Conservation (phyloP, 202 grass and related monocot species). For the Zizania palustris region DNA sequence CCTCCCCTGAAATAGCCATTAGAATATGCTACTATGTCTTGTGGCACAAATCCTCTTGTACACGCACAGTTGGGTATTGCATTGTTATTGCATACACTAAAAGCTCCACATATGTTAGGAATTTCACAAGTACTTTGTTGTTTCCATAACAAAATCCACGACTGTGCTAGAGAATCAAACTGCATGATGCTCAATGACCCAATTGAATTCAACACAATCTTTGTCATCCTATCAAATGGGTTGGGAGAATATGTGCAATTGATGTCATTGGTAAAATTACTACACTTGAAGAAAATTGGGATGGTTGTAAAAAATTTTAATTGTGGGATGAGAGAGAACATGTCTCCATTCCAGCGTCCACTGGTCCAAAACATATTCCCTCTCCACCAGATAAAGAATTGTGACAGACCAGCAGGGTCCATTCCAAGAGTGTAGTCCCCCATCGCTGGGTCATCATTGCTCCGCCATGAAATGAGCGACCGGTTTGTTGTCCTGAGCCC, state of each 20-base stretch:
- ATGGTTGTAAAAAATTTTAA: neutral
- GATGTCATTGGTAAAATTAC: slow-evolving; percentile 13
- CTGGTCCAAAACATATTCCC: neutral
- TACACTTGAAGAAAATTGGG: slow-evolving; percentile 36
- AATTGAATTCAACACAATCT: slow-evolving; percentile 30
- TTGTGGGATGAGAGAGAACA: neutral
- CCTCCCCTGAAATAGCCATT: slow-evolving; percentile 9
- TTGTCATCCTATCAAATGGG: neutral
- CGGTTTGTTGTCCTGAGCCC: slow-evolving; percentile 7
- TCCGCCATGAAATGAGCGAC: slow-evolving; percentile 53
- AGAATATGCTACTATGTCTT: neutral
- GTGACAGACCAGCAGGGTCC: neutral
- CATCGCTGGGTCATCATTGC: slow-evolving; percentile 35
- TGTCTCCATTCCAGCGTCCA: neutral
- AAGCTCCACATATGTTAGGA: slow-evolving; percentile 40
- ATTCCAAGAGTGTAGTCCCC: slow-evolving; percentile 54
- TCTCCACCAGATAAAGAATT: slow-evolving; percentile 39
- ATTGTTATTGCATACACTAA: slow-evolving; percentile 44
- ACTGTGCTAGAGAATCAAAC: neutral
- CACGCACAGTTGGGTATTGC: neutral
- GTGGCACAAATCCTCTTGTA: slow-evolving; percentile 23
- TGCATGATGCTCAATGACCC: slow-evolving; percentile 40
- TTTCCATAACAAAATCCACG: slow-evolving; percentile 40
- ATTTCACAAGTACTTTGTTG: slow-evolving; percentile 34
- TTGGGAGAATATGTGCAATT: slow-evolving; percentile 33